A percentile compares a stretch with the other conserved stretches of the same genome.
Evolutionary conservation across 108 stramenopile genomes (phyloP).

Genomic region (Nitzschia sp.): DNA sequence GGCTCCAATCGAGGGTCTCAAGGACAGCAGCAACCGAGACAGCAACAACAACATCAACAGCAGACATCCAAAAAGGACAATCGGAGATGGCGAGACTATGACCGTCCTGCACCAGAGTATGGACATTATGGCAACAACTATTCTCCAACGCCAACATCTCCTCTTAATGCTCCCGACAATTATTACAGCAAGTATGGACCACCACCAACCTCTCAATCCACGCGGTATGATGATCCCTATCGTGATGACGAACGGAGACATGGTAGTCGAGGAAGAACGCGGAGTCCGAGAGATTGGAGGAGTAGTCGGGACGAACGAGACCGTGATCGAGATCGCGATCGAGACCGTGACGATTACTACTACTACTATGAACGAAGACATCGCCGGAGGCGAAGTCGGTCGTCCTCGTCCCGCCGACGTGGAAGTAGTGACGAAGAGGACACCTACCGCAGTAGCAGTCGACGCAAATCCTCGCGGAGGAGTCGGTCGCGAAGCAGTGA

Average conservation of each 20-base stretch:
- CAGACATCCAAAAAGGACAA: neutral
- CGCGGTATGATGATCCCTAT: conserved; percentile 15
- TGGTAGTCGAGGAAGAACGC: conserved; percentile 24
- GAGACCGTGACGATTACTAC: neutral
- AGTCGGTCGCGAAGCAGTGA: conserved; percentile 25
- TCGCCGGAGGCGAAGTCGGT: conserved; percentile 17
- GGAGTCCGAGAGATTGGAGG: conserved; percentile 16
- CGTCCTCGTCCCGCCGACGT: conserved; percentile 8
- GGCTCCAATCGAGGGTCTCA: neutral
- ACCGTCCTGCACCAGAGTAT: conserved; percentile 7
- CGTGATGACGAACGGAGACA: conserved; percentile 22
- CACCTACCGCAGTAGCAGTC: conserved; percentile 4
- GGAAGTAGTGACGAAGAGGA: conserved; percentile 29
- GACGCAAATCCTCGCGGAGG: conserved; percentile 18
- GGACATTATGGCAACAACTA: conserved; percentile 8
- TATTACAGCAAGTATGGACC: conserved; percentile 29
- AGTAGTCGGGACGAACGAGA: conserved; percentile 1
- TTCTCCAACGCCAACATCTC: conserved; percentile 11
- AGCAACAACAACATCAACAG: neutral
- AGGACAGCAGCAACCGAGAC: neutral
- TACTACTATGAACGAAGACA: conserved; percentile 19
- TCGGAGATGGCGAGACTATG: conserved; percentile 7
- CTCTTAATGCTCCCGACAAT: neutral
- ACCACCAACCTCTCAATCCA: conserved; percentile 7
- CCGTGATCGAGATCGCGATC: no score